Conservation (phyloP, 345 rosid genomes). For the Microthlaspi erraticum region DNA sequence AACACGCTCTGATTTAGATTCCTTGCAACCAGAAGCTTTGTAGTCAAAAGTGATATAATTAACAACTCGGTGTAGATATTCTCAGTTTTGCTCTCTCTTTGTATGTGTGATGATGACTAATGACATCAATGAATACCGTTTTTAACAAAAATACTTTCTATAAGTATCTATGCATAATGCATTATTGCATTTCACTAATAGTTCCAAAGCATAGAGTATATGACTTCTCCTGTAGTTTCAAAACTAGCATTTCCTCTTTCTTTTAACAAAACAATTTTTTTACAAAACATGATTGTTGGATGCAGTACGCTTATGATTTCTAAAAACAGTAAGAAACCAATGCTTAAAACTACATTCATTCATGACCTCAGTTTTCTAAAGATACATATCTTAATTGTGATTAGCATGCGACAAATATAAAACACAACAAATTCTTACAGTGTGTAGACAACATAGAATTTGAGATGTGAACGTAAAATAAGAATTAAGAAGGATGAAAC, state of each 20-base stretch:
- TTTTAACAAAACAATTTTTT: neutral
- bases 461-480: neutral
- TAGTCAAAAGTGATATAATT: constrained; percentile 4
- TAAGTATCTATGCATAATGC: constrained; percentile 2
- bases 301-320: neutral
- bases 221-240: neutral
- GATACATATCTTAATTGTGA: constrained; percentile 1
- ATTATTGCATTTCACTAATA: constrained; percentile 11
- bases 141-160: too few species aligned
- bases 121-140: neutral
- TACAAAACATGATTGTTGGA: neutral
- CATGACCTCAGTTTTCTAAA: neutral
- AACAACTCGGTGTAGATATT: constrained; percentile 28
- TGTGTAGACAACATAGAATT: neutral
- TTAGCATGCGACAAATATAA: neutral
- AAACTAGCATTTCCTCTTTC: neutral
- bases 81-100: constrained; percentile 33
- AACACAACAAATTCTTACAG: neutral
- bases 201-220: neutral
- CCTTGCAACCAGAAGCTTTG: constrained; percentile 17
- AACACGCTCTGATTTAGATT: constrained; percentile 41
- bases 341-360: neutral
- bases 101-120: neutral
- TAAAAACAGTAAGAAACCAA: neutral
- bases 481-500: constrained; percentile 57